Conservation (phyloP, 352 stramenopile species). For the Globisporangium acanthophoron region DNA sequence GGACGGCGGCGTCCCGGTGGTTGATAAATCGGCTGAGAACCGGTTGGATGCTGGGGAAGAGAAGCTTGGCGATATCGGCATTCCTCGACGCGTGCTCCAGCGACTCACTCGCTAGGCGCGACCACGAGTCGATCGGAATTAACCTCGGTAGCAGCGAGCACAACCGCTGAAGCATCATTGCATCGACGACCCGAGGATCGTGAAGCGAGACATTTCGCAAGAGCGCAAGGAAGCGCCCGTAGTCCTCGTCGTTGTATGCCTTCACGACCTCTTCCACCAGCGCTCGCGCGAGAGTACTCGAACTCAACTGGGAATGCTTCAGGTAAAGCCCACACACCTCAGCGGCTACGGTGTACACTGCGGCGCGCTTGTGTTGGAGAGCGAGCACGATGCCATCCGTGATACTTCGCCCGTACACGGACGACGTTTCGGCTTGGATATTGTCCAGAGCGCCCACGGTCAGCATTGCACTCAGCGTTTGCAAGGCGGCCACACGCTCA, state of each 20-base stretch:
- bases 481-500: conserved; percentile 45
- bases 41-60: conserved; percentile 48
- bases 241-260: conserved; percentile 62
- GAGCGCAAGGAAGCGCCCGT: conserved; percentile 53
- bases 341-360: conserved; percentile 54
- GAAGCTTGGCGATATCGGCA: conserved; percentile 19
- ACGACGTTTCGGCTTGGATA: conserved; percentile 15
- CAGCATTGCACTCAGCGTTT: conserved; percentile 64
- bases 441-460: conserved; percentile 21
- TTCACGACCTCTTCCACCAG: conserved; percentile 35
- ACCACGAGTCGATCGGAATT: conserved; percentile 52
- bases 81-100: conserved; percentile 42
- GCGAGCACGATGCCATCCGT: conserved; percentile 44
- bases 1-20: conserved; percentile 46
- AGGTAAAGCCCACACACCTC: conserved; percentile 59
- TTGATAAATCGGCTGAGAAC: conserved; percentile 42
- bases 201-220: conserved; percentile 63
- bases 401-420: conserved; percentile 22
- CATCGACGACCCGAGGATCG: conserved; percentile 44
- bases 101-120: conserved; percentile 38
- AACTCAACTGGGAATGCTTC: conserved; percentile 3
- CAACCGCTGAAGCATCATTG: conserved; percentile 65
- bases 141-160: conserved; percentile 61
- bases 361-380: conserved; percentile 37
- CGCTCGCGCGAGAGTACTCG: conserved; percentile 23